Base-by-base conservation (phyloP, 257 asterid genomes). In the Scutellaria minor region DNA sequence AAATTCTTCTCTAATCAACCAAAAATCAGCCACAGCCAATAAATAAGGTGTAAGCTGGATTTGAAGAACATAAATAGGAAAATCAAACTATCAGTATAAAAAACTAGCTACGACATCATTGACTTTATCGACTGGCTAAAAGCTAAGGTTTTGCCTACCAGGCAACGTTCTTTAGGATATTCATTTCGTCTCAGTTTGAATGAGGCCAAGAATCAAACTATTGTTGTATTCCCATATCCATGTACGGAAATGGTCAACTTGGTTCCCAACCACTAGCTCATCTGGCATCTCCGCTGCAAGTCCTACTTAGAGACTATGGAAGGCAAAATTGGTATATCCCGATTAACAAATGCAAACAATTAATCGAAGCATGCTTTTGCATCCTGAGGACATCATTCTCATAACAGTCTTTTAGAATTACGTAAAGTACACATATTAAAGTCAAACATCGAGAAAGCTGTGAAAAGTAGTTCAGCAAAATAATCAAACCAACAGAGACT, bases 341-440 rank as follows among this genome's bases (percentile, higher is more conserved):
- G 6, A 22, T 22, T 9, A 41, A 46, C 39, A 54, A 40, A 54
- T 37, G 51, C 27, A 31, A n/a, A 27, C 5, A 47, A 5, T 20
- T 20, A 12, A 45, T 47, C 2, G 27, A 24, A 24, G 37, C 37
- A 31, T 31, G 37, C 37, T 31, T 31, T 31, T 31, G 37, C 4
- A 31, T 31, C 37, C 3, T 31, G 37, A 4, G 37, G 37, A 31
- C 37, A 31, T 31, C 37, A 31, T 3, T 1, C 37, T 31, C 37
- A 3, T 31, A 31, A 31, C 37, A 31, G 37, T 31, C 37, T 31
- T 31, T 31, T 31, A 27, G 10, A 31, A 66, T 27, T 54, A 70
- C 24, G 13, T 27, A 14, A 58, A 10, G 42, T 56, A 57, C 5
- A 57, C 74, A 68, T 68, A 40, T 68, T 51, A 53, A 2, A 20